phyloP scores from a whole-genome alignment of 495 filamentous ascomycete species.

The Penicillium bialowiezense region DNA sequence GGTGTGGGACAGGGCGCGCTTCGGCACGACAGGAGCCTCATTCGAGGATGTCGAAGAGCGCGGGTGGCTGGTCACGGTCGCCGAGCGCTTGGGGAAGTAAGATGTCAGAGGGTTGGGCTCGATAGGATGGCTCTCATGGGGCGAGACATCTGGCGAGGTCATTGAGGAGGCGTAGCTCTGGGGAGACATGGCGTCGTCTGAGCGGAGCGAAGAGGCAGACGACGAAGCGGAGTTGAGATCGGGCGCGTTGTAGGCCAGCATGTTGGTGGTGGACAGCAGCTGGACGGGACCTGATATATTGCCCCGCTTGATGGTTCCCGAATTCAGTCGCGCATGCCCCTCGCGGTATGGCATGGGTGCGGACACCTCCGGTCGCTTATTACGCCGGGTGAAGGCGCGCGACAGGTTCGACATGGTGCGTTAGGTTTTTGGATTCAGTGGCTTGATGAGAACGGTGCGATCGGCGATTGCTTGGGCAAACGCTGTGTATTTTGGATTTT shows the following conservation, averaged over 20 bases:
- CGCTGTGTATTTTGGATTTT: conserved; percentile 7
- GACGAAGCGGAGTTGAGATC: conserved; percentile 61
- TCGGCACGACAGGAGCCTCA: conserved; percentile 64
- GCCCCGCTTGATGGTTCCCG: conserved; percentile 49
- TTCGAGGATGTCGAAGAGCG: conserved; percentile 43
- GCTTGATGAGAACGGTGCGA: neutral
- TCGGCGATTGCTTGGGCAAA: neutral
- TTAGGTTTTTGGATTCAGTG: conserved; percentile 1
- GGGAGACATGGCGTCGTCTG: conserved; percentile 57
- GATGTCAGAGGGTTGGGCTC: conserved; percentile 72
- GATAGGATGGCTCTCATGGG: conserved; percentile 57
- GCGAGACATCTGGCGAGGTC: conserved; percentile 73
- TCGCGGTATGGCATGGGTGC: conserved; percentile 49
- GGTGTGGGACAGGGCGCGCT: conserved; percentile 77
- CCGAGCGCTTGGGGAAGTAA: conserved; percentile 66
- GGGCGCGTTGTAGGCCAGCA: conserved; percentile 91
- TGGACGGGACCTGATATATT: conserved; percentile 87
- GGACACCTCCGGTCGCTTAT: conserved; percentile 49
- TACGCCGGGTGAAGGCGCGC: conserved; percentile 65
- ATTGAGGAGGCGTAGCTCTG: conserved; percentile 55
- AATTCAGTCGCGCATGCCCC: conserved; percentile 43
- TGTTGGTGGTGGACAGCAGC: conserved; percentile 91
- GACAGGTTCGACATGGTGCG: conserved; percentile 49
- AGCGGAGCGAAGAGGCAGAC: conserved; percentile 54
- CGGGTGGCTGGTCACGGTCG: conserved; percentile 38